These are phyloP conservation scores for Trichoderma erinaceum DNA, from an alignment of 495 filamentous ascomycete genomes.

Conservation along the genomic window DNA sequence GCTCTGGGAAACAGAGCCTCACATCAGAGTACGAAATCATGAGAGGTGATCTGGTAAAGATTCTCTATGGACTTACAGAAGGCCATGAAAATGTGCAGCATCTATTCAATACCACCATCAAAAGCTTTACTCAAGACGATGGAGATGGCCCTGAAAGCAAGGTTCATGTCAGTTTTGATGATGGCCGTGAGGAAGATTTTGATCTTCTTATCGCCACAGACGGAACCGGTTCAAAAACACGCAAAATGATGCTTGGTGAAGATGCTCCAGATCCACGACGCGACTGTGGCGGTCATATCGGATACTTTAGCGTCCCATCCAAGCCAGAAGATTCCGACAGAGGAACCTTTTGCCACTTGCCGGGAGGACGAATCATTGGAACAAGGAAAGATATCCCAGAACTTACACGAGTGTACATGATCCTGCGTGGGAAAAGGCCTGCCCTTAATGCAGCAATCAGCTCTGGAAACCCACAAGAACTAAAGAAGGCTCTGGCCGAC, in stretches of 20 bases:
- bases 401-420: slow-evolving; percentile 23
- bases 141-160: slow-evolving; percentile 9
- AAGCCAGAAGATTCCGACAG: slow-evolving; percentile 21
- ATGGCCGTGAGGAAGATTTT: slow-evolving; percentile 22
- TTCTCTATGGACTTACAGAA: slow-evolving; percentile 39
- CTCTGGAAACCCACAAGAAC: slow-evolving; percentile 20
- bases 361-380: slow-evolving; percentile 23
- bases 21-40: slow-evolving; percentile 54
- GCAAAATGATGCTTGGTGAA: slow-evolving; percentile 31
- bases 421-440: slow-evolving; percentile 18
- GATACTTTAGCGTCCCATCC: slow-evolving; percentile 36
- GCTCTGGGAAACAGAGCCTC: slow-evolving; percentile 37
- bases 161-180: slow-evolving; percentile 34
- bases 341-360: slow-evolving; percentile 20
- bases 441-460: slow-evolving; percentile 20
- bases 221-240: slow-evolving; percentile 20
- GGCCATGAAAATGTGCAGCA: slow-evolving; percentile 36
- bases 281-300: slow-evolving; percentile 26
- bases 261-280: slow-evolving; percentile 25
- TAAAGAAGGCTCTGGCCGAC: slow-evolving; percentile 36
- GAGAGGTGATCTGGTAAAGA: slow-evolving; percentile 43
- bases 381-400: slow-evolving; percentile 26
- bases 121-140: slow-evolving; percentile 23
- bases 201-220: background rate
- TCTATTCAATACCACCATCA: slow-evolving; percentile 36